A percentile compares a stretch with the other conserved stretches of the same genome.
These are phyloP conservation scores for Phalaenopsis equestris DNA, from an alignment of 106 monocot species.

Conservation along the genomic window DNA sequence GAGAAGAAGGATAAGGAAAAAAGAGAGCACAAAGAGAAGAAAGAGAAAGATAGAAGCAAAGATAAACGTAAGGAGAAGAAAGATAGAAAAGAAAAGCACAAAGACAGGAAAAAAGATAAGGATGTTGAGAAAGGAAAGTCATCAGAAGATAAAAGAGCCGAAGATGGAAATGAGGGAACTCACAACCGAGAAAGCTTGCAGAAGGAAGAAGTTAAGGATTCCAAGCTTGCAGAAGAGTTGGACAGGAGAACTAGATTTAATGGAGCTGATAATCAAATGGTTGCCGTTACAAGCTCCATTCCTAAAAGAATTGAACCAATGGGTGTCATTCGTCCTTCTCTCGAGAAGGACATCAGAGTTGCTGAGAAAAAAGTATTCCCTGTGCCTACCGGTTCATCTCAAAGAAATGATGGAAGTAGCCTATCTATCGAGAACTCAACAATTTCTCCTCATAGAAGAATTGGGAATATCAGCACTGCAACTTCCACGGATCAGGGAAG, in stretches of 20 bases:
- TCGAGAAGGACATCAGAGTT: constrained; percentile 17
- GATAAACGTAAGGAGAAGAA: constrained; percentile 53
- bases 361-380: constrained; percentile 12
- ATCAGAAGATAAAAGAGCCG: constrained; percentile 16
- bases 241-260: constrained; percentile 31
- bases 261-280: constrained; percentile 20
- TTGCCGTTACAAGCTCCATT: constrained; percentile 10
- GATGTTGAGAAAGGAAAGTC: constrained; percentile 26
- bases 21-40: constrained; percentile 31
- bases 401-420: constrained; percentile 13
- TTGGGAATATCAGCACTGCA: not conserved
- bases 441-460: constrained; percentile 18
- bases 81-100: constrained; percentile 32
- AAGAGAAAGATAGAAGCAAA: constrained; percentile 31
- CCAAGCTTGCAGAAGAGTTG: constrained; percentile 35
- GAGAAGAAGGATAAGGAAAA: constrained; percentile 46
- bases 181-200: constrained; percentile 12
- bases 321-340: constrained; percentile 1
- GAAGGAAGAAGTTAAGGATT: constrained; percentile 27
- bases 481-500: constrained; percentile 18
- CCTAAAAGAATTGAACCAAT: constrained; percentile 12
- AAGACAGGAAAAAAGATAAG: constrained; percentile 35
- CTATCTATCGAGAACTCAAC: constrained; percentile 5
- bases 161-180: constrained; percentile 7
- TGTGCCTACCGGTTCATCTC: not conserved